Evolutionary conservation across 345 rosid species (phyloP).

Genomic region (Kandelia obovata): DNA sequence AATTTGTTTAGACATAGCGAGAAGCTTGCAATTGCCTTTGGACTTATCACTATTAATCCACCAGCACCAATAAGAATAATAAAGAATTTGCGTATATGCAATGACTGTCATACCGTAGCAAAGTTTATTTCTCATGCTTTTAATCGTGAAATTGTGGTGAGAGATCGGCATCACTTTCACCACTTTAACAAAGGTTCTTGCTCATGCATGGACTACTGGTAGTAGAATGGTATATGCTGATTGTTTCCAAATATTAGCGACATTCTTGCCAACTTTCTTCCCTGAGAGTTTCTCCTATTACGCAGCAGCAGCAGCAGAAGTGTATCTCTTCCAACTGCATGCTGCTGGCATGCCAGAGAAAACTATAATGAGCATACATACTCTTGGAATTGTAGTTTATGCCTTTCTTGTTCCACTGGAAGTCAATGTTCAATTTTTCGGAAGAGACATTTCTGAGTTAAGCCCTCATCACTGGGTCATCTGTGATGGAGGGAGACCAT

Average conservation of each 20-base stretch:
- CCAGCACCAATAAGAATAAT: constrained; percentile 44
- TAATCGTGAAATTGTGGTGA: constrained; percentile 43
- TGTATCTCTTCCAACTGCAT: background rate
- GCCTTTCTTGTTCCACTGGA: too few relatives aligned
- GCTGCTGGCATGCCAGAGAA: background rate
- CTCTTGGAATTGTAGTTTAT: background rate
- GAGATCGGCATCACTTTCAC: constrained; percentile 49
- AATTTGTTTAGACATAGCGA: constrained; percentile 46
- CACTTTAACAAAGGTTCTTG: constrained; percentile 45
- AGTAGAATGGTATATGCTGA: background rate
- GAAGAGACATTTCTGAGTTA: background rate
- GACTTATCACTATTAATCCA: constrained; percentile 34
- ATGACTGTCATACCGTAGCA: constrained; percentile 40
- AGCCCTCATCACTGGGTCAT: background rate
- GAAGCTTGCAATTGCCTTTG: constrained; percentile 56
- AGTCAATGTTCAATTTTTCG: too few relatives aligned
- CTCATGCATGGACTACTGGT: constrained; percentile 50
- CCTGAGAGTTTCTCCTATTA: too few relatives aligned
- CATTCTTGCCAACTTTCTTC: background rate
- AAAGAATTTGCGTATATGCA: constrained; percentile 48
- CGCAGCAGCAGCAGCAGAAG: too few relatives aligned
- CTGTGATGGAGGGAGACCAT: background rate
- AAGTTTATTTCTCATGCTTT: constrained; percentile 43
- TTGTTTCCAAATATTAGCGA: background rate
- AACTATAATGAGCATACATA: background rate